Base-by-base conservation (phyloP, 306 rosid species). In the Gastrolobium bilobum region DNA sequence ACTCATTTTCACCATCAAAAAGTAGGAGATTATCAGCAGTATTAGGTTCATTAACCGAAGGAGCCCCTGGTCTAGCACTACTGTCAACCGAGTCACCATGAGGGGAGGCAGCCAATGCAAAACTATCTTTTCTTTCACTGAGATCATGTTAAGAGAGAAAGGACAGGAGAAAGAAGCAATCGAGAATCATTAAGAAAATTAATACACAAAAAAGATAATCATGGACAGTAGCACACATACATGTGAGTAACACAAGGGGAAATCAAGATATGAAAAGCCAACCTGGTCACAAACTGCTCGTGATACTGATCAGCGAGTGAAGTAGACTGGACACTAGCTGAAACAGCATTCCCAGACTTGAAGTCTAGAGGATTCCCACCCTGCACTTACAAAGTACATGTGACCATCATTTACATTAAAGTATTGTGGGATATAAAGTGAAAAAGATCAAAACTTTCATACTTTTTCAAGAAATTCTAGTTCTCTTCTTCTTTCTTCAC, bases 381-480 rank as follows among this genome's bases (percentile, higher is more conserved):
- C 98, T 93, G 84, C 81, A 86, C 62, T 65, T 58, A 60, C 71
- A 76, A 76, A 47, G 75, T 50, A 73, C 64, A 75, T 35, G 58
- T 43, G 5, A 79, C 37, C 58, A 80, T 63, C 46, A 51, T 61
- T 74, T 14, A 38, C 84, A 39, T 46, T 70, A 61, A 67, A 62
- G 37, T 46, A 13, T 4, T 15, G 33, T 31, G 44, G 30, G 82
- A 80, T 59, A 79, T 43, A 38, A 59, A 35, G 68, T 39, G 52
- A 30, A 75, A 40, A 42, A 65, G 46, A 84, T 65, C 59, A 82
- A 84, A 42, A 61, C 38, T 61, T 47, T 46, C 90, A 57, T 86
- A 93, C 98, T 81, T 86, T 89, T 88, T 93, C 98, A 79, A 93
- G 98, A 89, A 93, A 93, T 52, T 91, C 98, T 57, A 93, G 89